Base-by-base conservation (phyloP, 345 rosid genomes). In the Syzygium aqueum region DNA sequence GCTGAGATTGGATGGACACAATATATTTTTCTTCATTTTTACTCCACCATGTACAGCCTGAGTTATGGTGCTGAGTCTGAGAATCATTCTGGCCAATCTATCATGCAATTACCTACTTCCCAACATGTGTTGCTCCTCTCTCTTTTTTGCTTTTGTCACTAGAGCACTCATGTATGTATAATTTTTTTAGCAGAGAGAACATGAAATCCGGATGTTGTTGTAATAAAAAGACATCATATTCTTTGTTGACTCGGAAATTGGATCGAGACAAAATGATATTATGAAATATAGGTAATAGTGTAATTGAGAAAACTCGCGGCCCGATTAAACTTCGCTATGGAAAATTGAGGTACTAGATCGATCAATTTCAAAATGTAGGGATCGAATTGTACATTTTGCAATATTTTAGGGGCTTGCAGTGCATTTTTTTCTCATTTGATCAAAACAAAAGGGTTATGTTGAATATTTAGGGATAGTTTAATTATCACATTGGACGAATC, bases 401-500 rank as follows among this genome's bases (percentile, higher is more conserved):
- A 33, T 4, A 73, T 6, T 73, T 73, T 33, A 37, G 46, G 78
- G 80, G 17, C 25, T 73, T 0, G 3, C 2, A 6, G 7, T 73
- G 40, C 80, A 1, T 30, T 67, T 33, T 33, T 8, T 67, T 30
- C 0, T 9, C 17, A 1, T 30, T 7, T 16, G 43, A 65, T 65
- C 23, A 65, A 61, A n/a, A 0, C 3, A 61, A 61, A n/a, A n/a
- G 16, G 0, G 22, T 2, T 16, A 30, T 30, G 16, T 65, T 28
- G 0, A 3, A 0, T 1, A 10, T 30, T 16, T 30, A 7, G 30
- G 21, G 16, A 65, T 15, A 28, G 9, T 67, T 30, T 5, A 10
- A 67, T 33, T 3, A 6, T 17, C 6, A 8, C 1, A 0, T 67
- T 0, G 3, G 2, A 33, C 0, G 1, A 33, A 67, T 33, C 17